A percentile compares a stretch with the other conserved stretches of the same genome.
Conservation (phyloP, 2,329 filamentous ascomycete genomes). For the Fusarium aywerte region DNA sequence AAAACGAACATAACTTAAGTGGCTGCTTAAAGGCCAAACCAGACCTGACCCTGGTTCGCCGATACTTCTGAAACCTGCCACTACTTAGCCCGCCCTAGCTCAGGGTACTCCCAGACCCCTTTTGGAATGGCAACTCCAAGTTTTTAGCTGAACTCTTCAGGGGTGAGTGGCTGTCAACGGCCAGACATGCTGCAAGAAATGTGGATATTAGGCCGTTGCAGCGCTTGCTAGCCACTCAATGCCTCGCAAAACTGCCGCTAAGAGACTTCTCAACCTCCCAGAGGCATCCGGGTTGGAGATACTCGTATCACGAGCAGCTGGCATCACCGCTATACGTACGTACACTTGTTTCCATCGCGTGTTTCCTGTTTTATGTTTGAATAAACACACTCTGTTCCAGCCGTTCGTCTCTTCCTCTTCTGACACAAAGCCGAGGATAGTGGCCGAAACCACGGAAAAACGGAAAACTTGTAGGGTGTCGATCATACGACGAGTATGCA, state of each 20-base stretch:
- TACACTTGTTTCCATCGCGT: slow-evolving; percentile 7
- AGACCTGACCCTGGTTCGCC: slow-evolving; percentile 9
- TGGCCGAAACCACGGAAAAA: slow-evolving; percentile 14
- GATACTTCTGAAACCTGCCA: slow-evolving; percentile 46
- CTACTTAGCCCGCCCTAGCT: slow-evolving; percentile 32
- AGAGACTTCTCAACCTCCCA: slow-evolving; percentile 27
- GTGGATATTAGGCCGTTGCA: slow-evolving; percentile 9
- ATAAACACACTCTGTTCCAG: slow-evolving; percentile 11
- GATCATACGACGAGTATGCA: slow-evolving; percentile 7
- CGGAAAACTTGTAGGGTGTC: slow-evolving; percentile 17
- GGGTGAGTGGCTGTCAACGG: slow-evolving; percentile 31
- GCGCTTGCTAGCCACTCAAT: slow-evolving; percentile 41
- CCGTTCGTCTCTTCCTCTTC: slow-evolving; percentile 25
- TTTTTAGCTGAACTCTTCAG: slow-evolving; percentile 32
- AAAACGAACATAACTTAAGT: slow-evolving; percentile 30
- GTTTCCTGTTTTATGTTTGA: slow-evolving; percentile 36
- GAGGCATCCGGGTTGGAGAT: slow-evolving; percentile 41
- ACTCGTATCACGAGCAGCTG: slow-evolving; percentile 22
- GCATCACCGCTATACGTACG: slow-evolving; percentile 14
- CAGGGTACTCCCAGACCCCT: slow-evolving; percentile 26
- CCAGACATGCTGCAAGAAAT: slow-evolving; percentile 27
- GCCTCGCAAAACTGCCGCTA: slow-evolving; percentile 37
- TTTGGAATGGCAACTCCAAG: slow-evolving; percentile 26
- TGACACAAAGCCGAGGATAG: slow-evolving; percentile 22
- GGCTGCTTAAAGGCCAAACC: slow-evolving; percentile 28